phyloP scores from a whole-genome alignment of 768 basidiomycete genomes.

The Phlebiopsis gigantea region DNA sequence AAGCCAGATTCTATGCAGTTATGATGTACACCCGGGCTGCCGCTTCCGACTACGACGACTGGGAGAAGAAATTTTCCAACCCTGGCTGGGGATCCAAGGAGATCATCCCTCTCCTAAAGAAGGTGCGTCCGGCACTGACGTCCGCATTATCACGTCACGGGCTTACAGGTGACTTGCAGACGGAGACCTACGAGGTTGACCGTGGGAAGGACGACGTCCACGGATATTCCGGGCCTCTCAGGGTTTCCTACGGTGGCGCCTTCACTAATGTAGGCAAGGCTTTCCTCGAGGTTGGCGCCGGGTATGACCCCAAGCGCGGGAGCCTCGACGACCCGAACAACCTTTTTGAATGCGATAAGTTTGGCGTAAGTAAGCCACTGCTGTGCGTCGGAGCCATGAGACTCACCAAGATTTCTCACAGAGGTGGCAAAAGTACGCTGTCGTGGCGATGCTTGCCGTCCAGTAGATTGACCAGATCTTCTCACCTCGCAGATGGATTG shows the following conservation, averaged over 20 bases:
- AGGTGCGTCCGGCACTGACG: not conserved
- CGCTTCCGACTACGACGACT: conserved; percentile 63
- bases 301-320: conserved; percentile 44
- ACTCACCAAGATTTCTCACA: conserved; percentile 18
- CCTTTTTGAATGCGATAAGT: conserved; percentile 36
- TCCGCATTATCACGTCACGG: not conserved
- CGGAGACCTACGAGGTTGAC: conserved; percentile 30
- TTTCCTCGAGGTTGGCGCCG: conserved; percentile 39
- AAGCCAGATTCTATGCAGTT: conserved; percentile 17
- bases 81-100: conserved; percentile 56
- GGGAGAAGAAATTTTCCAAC: conserved; percentile 44
- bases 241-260: conserved; percentile 36
- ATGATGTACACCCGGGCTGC: conserved; percentile 54
- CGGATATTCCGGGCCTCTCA: conserved; percentile 28
- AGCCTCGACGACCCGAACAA: conserved; percentile 43
- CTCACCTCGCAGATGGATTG: conserved; percentile 42
- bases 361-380: conserved; percentile 35
- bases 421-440: conserved; percentile 50
- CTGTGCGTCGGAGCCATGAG: not conserved
- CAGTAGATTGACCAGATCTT: not conserved
- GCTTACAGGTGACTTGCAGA: conserved; percentile 6
- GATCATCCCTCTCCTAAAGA: conserved; percentile 40
- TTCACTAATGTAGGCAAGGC: conserved; percentile 38
- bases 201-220: conserved; percentile 24
- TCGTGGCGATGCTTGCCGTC: not conserved